These are phyloP conservation scores for Gracilariopsis chorda DNA, from an alignment of 23 red algal species.

Conservation along the genomic window DNA sequence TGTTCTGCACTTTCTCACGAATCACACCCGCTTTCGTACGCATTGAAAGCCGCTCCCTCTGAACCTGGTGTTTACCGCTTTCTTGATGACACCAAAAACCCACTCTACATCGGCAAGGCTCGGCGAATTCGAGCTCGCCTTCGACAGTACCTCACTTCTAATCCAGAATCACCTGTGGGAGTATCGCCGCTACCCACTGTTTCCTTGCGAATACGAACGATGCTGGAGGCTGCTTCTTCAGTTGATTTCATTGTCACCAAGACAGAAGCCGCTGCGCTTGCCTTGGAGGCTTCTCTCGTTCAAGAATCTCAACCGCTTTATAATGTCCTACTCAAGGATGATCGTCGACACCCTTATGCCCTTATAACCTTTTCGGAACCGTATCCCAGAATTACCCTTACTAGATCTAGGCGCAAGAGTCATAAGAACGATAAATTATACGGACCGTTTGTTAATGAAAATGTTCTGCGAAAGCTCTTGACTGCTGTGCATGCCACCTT, in stretches of 20 bases:
- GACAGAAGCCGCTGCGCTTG: conserved; percentile 75
- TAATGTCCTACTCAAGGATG: conserved; percentile 82
- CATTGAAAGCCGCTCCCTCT: conserved; percentile 24
- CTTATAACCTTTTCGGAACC: conserved; percentile 58
- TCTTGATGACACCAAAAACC: not conserved
- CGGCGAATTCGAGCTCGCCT: conserved; percentile 53
- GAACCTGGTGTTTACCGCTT: conserved; percentile 78
- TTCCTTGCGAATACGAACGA: conserved; percentile 31
- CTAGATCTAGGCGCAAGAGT: not conserved
- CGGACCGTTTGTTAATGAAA: conserved; percentile 76
- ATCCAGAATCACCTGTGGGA: not conserved
- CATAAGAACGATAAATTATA: conserved; percentile 44
- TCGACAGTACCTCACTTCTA: conserved; percentile 44
- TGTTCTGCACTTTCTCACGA: not conserved
- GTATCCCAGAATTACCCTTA: conserved; percentile 68
- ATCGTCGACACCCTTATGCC: conserved; percentile 80
- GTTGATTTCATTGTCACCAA: conserved; percentile 63
- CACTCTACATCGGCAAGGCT: conserved; percentile 74
- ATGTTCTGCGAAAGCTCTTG: conserved; percentile 36
- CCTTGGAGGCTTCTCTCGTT: conserved; percentile 69
- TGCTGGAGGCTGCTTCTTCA: conserved; percentile 3
- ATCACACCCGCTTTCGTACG: not conserved
- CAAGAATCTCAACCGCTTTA: conserved; percentile 47
- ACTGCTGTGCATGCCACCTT: conserved; percentile 36
- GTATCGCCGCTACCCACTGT: not conserved